Base-by-base conservation (phyloP, 192 early-diverging fungal genomes). In the Funneliformis mosseae region DNA sequence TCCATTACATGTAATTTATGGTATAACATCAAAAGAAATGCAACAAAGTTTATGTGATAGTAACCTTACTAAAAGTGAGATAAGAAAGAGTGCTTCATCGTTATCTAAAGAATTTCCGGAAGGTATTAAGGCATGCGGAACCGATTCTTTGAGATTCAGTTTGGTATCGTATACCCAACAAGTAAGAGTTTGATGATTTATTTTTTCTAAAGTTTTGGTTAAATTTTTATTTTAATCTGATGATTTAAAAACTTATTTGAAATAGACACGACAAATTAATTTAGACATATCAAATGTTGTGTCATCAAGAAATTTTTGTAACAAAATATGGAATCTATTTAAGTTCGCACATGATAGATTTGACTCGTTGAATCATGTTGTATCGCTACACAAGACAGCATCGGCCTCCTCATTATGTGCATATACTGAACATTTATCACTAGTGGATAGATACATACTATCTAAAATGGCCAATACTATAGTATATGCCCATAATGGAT, bases 261-360 rank as follows among this genome's bases (percentile, higher is more conserved):
- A 46, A 23, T 66, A 85, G 81, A 92, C 96, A 10, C 88, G 95
- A 61, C 96, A 98, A 87, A 98, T 99, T 83, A 98, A 97, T 83
- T 86, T 99, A 80, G 96, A 97, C 72, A 85, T 99, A 33, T 88
- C 90, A 21, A 94, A 93, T 77, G 93, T 99, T 55, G 89, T 93
- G 45, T 90, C 95, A 7, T 93, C 95, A 69, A 89, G 90, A 63
- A 93, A 97, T 83, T 98, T 97, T 82, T 96, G 96, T 84, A 99
- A 99, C 87, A 99, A 99, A 85, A 85, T 98, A 9, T 98, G 96
- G 97, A 98, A 99, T 76, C 88, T 96, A 4, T 93, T 94, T 62
- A 90, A 88, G 42, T 94, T 95, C 75, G 92, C 89, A n/a, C 75
- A 88, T 8, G 85, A 88, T 70, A 90, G 90, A 79, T 87, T 95